A percentile compares a stretch with the other conserved stretches of the same genome.
These are phyloP conservation scores for Antitrichia curtipendula DNA, from an alignment of 225 moss, liverwort and hornwort species.

Conservation along the genomic window DNA sequence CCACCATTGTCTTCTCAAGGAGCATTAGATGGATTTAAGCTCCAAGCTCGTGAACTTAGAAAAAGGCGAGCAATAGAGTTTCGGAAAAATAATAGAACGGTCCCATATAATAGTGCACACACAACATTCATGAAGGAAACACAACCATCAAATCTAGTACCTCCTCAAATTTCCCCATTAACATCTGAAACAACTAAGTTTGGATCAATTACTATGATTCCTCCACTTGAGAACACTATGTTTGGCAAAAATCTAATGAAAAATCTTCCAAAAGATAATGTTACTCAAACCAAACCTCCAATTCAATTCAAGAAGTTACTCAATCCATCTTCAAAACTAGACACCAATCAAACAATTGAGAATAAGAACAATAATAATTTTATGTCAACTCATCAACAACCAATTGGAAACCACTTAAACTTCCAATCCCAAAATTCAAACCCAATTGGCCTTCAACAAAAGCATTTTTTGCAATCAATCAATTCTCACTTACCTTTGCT, in stretches of 20 bases:
- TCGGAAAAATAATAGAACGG: constrained; percentile 13
- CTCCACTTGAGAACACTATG: background rate
- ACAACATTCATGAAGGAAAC: constrained; percentile 6
- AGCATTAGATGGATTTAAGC: constrained; percentile 29
- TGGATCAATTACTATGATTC: background rate
- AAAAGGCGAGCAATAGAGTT: constrained; percentile 18
- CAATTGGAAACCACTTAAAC: background rate
- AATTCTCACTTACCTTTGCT: constrained; percentile 20
- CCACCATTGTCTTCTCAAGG: background rate
- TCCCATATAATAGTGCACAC: constrained; percentile 12
- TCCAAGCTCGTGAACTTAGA: constrained; percentile 40
- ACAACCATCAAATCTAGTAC: background rate
- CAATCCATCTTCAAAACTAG: background rate
- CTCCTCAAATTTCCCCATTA: background rate
- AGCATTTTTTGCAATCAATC: constrained; percentile 3
- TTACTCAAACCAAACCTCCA: background rate
- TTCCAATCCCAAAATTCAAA: background rate
- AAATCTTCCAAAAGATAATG: background rate
- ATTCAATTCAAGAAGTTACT: constrained; percentile 1
- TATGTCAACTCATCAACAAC: background rate
- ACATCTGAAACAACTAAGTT: background rate
- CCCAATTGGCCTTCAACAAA: background rate
- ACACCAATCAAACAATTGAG: background rate
- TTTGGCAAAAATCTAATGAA: background rate
- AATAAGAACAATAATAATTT: background rate